These are phyloP conservation scores for Zelonia costaricensis DNA, from an alignment of 208 protist species.

Conservation along the genomic window DNA sequence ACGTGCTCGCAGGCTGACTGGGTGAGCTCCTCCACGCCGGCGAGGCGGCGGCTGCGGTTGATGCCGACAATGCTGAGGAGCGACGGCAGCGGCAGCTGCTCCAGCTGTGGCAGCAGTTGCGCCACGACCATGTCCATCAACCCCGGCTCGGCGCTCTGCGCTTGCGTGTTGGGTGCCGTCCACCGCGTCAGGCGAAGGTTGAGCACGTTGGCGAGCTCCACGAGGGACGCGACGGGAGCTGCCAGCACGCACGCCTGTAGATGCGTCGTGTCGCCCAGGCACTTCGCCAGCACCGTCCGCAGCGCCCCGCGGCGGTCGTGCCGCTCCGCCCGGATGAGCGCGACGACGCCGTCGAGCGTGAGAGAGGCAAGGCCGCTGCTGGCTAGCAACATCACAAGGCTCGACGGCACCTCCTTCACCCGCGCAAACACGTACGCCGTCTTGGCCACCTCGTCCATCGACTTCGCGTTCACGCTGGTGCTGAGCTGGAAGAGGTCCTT, in stretches of 20 bases:
- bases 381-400: conserved; percentile 1
- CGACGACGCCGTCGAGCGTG: conserved; percentile 34
- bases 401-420: conserved; percentile 14
- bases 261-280: not conserved
- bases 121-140: conserved; percentile 10
- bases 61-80: conserved; percentile 25
- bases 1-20: conserved; percentile 6
- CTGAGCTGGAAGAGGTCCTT: conserved; percentile 29
- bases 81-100: conserved; percentile 12
- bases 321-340: conserved; percentile 31
- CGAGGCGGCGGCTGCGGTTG: not conserved
- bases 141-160: not conserved
- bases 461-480: conserved; percentile 5
- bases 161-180: not conserved
- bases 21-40: conserved; percentile 1
- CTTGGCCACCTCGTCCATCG: conserved; percentile 24
- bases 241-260: conserved; percentile 13
- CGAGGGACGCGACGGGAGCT: conserved; percentile 25
- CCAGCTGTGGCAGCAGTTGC: conserved; percentile 8
- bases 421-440: conserved; percentile 16
- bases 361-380: not conserved
- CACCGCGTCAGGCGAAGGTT: conserved; percentile 31
- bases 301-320: conserved; percentile 35
- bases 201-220: conserved; percentile 26
- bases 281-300: conserved; percentile 15